Conservation (phyloP, 2,329 filamentous ascomycete species). For the Monilinia laxa region DNA sequence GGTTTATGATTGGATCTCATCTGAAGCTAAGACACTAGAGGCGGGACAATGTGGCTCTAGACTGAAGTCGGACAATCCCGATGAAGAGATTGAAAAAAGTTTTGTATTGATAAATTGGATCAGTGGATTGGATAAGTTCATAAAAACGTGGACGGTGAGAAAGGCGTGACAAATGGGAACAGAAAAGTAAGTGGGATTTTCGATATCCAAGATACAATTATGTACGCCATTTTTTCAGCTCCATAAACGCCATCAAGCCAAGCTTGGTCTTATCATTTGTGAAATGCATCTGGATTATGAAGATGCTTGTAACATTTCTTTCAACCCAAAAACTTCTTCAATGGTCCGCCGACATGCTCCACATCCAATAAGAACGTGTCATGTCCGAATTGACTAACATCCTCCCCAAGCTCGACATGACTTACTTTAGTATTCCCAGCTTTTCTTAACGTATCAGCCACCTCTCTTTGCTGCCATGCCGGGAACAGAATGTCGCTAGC, state of each 20-base stretch:
- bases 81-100: slow-evolving; percentile 13
- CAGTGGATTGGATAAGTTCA: slow-evolving; percentile 2
- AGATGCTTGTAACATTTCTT: background rate
- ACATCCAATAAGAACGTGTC: slow-evolving; percentile 94
- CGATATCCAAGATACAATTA: background rate
- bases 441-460: slow-evolving; percentile 76
- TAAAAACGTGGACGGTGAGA: background rate
- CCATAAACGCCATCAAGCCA: slow-evolving; percentile 19
- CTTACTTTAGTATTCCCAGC: slow-evolving; percentile 79
- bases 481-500: slow-evolving; percentile 96
- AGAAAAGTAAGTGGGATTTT: background rate
- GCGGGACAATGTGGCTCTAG: slow-evolving; percentile 9
- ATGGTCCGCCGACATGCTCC: slow-evolving; percentile 82
- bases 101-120: slow-evolving; percentile 12
- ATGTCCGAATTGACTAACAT: slow-evolving; percentile 92
- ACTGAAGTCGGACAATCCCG: slow-evolving; percentile 20
- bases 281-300: background rate
- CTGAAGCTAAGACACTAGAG: slow-evolving; percentile 16
- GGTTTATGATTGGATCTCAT: slow-evolving; percentile 11
- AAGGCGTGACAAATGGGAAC: slow-evolving; percentile 13
- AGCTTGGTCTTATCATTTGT: slow-evolving; percentile 15
- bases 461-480: slow-evolving; percentile 95
- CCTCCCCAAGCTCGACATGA: slow-evolving; percentile 89
- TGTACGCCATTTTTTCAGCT: slow-evolving; percentile 22
- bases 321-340: slow-evolving; percentile 71